Evolutionary conservation across 352 stramenopile species (phyloP), one percentile per base, ranked within the genome.

Genomic region (Globisporangium spinosum): DNA sequence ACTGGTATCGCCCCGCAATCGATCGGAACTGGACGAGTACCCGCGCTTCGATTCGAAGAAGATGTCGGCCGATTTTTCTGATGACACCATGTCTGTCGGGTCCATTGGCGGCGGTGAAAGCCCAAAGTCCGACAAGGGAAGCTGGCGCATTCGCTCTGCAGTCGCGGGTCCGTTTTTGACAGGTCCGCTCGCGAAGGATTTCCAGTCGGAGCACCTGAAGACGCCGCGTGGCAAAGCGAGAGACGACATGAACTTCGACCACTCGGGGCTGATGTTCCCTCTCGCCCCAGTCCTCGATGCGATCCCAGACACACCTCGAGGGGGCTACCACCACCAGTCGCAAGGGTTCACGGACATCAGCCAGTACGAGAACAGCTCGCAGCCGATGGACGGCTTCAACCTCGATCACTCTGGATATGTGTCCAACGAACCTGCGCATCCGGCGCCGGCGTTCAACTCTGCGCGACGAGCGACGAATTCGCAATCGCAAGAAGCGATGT

Each of bases 111-210:
- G 60, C 13, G 68, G 55, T n/a, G 72, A 80, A 27, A 82, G 76
- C 56, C 76, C 76, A 25, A 73, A 77, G 40, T 75, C 67, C 35
- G 73, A 79, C 53, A 77, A 73, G 43, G 68, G 69, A 10, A 77
- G 69, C 58, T 71, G 66, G 66, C 66, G 66, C 20, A 51, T 71
- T n/a, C 67, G 69, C 57, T 77, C 76, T 10, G 68, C 70, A 12
- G 76, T 80, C 9, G 38, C 63, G 0, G 76, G 76, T 0, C 76
- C 76, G 27, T 82, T 82, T 29, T 63, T 82, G 27, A 82, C 76
- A 6, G 76, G 76, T 29, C 76, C 76, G 10, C 54, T 82, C n/a
- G 73, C 73, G 6, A 69, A 72, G 12, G 76, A 82, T 35, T 79
- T 71, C 34, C 66, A 66, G 25, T 60, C 59, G 38, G 66, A 73